Conservation (phyloP, 768 basidiomycete species). For the Saitozyma sp. region DNA sequence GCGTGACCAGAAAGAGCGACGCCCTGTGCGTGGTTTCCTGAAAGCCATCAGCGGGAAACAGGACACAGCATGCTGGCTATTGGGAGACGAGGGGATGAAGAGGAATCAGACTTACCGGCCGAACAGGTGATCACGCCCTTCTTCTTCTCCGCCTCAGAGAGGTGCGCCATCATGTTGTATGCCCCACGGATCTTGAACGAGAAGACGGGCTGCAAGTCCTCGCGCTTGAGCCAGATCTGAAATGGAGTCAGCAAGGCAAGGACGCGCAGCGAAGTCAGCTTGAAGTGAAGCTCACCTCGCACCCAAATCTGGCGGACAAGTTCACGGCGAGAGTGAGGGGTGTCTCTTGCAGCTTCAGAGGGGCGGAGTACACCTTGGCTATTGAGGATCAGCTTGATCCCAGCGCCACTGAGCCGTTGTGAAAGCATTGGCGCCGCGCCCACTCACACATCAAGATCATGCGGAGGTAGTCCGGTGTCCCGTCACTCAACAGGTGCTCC, state of each 20-base stretch:
- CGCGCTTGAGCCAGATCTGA: constrained; percentile 87
- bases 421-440: background rate
- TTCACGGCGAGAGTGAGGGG: constrained; percentile 84
- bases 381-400: background rate
- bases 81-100: background rate
- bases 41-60: background rate
- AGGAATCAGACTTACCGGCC: constrained; percentile 72
- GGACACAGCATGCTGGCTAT: no score
- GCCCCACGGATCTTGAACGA: constrained; percentile 99
- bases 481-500: constrained; percentile 33
- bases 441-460: constrained; percentile 52
- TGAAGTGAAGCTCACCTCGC: constrained; percentile 56
- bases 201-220: constrained; percentile 91
- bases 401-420: background rate
- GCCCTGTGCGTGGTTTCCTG: constrained; percentile 98
- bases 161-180: constrained; percentile 95
- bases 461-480: constrained; percentile 47
- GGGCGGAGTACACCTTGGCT: constrained; percentile 53
- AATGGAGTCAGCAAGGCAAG: no score
- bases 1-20: constrained; percentile 91
- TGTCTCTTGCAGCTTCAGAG: constrained; percentile 58
- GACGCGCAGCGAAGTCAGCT: no score
- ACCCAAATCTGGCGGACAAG: constrained; percentile 82
- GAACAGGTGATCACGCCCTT: constrained; percentile 97
- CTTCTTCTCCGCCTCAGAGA: constrained; percentile 86